Conservation (phyloP, 768 basidiomycete species). For the Trametes elegans region DNA sequence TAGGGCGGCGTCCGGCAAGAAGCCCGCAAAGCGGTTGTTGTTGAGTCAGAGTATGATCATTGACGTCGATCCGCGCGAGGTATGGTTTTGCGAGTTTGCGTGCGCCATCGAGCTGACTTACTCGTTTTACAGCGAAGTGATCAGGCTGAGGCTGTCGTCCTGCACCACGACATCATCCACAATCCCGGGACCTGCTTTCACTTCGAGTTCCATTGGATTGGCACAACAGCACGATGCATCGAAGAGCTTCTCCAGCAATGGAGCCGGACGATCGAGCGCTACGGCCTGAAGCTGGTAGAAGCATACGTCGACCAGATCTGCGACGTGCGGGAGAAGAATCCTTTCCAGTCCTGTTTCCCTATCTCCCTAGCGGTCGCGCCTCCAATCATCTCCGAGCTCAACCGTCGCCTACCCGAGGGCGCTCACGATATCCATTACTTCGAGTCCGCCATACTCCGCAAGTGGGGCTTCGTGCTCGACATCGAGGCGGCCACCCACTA, state of each 20-base stretch:
- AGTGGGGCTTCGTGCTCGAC: constrained; percentile 81
- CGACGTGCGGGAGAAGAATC: constrained; percentile 80
- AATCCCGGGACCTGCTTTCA: constrained; percentile 95
- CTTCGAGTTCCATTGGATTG: constrained; percentile 97
- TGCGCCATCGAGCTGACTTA: not conserved
- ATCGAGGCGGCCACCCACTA: constrained; percentile 78
- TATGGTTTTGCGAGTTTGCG: constrained; percentile 26
- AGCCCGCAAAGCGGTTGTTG: constrained; percentile 56
- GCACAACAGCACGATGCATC: constrained; percentile 86
- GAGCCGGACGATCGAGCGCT: constrained; percentile 80
- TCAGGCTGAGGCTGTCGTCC: constrained; percentile 81
- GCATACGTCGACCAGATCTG: constrained; percentile 90
- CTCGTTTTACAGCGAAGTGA: constrained; percentile 64
- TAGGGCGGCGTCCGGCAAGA: constrained; percentile 27
- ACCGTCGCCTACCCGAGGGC: constrained; percentile 65
- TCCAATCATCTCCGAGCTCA: constrained; percentile 65
- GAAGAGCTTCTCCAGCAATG: constrained; percentile 85
- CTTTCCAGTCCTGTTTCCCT: constrained; percentile 90
- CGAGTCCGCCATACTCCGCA: constrained; percentile 72
- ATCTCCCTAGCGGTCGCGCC: constrained; percentile 76
- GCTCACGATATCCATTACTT: constrained; percentile 70
- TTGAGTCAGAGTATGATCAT: constrained; percentile 90
- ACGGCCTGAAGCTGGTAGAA: constrained; percentile 90
- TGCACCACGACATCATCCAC: constrained; percentile 94
- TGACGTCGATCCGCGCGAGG: constrained; percentile 80